A percentile compares a stretch with the other conserved stretches of the same genome.
These are phyloP conservation scores for Jackrogersella minutella DNA, from an alignment of 495 filamentous ascomycete genomes.

Conservation along the genomic window DNA sequence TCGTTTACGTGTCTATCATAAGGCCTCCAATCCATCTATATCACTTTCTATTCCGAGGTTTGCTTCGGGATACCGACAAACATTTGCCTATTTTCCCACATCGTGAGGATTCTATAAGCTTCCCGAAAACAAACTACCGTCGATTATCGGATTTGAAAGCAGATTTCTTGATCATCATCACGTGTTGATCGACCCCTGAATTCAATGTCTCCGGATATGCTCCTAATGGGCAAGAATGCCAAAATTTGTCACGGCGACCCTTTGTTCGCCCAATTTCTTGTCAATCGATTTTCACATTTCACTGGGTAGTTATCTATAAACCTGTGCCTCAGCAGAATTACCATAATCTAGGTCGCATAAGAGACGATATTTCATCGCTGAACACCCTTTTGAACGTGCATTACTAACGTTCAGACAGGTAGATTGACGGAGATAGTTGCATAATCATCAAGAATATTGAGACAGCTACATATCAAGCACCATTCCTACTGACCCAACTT, in stretches of 20 bases:
- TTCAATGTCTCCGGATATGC: not conserved
- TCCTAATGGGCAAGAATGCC: not conserved
- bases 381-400: too few species aligned
- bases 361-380: not conserved
- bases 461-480: not conserved
- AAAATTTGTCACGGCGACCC: too few species aligned
- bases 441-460: not conserved
- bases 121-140: not conserved
- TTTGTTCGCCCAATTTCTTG: not conserved
- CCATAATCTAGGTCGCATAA: not conserved
- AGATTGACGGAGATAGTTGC: not conserved
- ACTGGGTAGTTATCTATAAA: not conserved
- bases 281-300: too few species aligned
- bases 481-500: not conserved
- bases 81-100: constrained; percentile 15
- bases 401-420: not conserved
- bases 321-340: too few species aligned
- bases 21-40: constrained; percentile 3
- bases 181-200: not conserved
- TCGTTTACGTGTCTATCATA: constrained; percentile 16
- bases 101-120: constrained; percentile 3
- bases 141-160: not conserved
- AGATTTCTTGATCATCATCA: not conserved
- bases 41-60: not conserved
- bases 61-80: not conserved